These are phyloP conservation scores for Luzula sylvatica DNA, from an alignment of 176 grass and related monocot genomes.

Conservation along the genomic window DNA sequence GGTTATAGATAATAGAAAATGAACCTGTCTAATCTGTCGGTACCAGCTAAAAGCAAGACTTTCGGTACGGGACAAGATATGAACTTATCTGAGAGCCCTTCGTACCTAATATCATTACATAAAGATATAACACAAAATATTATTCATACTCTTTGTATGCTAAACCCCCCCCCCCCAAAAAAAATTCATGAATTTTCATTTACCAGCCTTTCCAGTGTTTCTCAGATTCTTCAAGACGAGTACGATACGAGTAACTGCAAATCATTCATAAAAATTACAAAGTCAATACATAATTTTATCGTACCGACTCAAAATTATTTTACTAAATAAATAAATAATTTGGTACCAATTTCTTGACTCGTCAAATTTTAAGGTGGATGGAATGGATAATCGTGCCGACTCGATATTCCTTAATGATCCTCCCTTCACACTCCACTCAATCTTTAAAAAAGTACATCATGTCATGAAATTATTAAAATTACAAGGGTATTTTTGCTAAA, in stretches of 20 bases:
- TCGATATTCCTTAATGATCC: conserved; percentile 71
- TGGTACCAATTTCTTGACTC: conserved; percentile 75
- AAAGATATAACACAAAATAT: conserved; percentile 15
- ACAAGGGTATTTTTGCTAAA: background rate
- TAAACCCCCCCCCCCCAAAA: no score
- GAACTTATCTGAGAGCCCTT: conserved; percentile 96
- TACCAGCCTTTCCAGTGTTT: conserved; percentile 99
- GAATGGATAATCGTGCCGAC: conserved; percentile 80
- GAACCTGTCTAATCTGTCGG: conserved; percentile 96
- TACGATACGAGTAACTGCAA: conserved; percentile 81
- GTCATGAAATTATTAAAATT: no score
- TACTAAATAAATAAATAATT: conserved; percentile 7
- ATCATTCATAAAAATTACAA: conserved; percentile 1
- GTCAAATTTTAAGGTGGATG: conserved; percentile 71
- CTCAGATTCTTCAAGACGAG: conserved; percentile 73
- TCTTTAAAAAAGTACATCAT: conserved; percentile 19
- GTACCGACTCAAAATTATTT: conserved; percentile 4
- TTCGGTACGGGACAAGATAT: conserved; percentile 92
- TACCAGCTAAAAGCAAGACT: conserved; percentile 82
- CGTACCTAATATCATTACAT: conserved; percentile 53
- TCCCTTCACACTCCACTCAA: conserved; percentile 85
- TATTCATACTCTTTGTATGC: background rate
- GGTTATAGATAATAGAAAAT: conserved; percentile 9
- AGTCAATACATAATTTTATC: conserved; percentile 11
- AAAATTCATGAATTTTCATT: background rate